Evolutionary conservation across 1,284 basidiomycete genomes (phyloP).

Genomic region (Paramarasmius palmivorus): DNA sequence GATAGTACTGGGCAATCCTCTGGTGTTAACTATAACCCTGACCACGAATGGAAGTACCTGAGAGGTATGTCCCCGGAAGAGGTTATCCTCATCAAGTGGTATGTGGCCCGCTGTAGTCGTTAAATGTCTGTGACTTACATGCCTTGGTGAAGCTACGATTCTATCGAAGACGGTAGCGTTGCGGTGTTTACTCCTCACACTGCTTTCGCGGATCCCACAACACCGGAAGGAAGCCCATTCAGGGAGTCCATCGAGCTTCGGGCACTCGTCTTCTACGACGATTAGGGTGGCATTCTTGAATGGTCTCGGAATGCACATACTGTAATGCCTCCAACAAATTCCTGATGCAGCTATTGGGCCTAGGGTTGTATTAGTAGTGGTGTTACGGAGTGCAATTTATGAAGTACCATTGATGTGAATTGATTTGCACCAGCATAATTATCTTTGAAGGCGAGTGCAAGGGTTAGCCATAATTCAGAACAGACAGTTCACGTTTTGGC

Average conservation of each 20-base stretch:
- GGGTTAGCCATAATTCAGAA: no score
- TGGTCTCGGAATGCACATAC: no score
- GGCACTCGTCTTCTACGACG: not conserved
- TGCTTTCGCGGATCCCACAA: not conserved
- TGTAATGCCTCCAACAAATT: no score
- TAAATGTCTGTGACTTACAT: not conserved
- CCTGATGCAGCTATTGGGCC: no score
- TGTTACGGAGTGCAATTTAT: no score
- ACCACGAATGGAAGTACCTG: not conserved
- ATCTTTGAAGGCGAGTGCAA: no score
- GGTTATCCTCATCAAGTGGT: constrained; percentile 1
- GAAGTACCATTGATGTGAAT: no score
- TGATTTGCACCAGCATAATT: no score
- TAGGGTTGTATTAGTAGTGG: no score
- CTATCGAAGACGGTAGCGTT: not conserved
- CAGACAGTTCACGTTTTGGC: no score
- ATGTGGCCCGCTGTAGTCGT: not conserved
- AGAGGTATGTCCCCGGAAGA: not conserved
- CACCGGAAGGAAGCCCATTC: not conserved
- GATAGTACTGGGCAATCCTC: not conserved
- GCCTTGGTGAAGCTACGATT: not conserved
- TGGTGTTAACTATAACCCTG: not conserved
- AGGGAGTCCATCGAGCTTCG: not conserved
- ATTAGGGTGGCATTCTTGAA: no score
- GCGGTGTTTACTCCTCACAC: not conserved